Base-by-base conservation (phyloP, 2,329 filamentous ascomycete genomes). In the Macrophomina phaseolina region DNA sequence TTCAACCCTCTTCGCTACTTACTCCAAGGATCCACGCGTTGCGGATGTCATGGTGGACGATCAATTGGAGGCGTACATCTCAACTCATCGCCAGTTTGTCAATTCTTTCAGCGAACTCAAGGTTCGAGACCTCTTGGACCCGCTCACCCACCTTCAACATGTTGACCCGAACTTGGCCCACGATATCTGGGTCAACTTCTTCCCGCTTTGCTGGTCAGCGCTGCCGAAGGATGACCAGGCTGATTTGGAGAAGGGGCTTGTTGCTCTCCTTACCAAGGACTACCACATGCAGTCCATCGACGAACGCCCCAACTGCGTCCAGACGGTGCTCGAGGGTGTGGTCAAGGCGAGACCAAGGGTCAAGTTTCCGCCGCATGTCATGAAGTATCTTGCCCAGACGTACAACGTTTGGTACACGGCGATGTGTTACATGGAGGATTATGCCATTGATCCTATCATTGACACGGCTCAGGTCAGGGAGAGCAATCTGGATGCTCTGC, bases 331-430 rank as follows among this genome's bases (percentile, higher is more conserved):
- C 5, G 92, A 97, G 73, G 95, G 93, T 48, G 91, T 92, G 42
- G 92, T 94, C 14, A 91, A 90, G 73, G 90, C 94, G 1, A 91
- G 87, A 81, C 94, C 95, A 0, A 87, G 92, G 28, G 96, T 95
- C 80, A 97, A 95, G 79, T 89, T 99, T 60, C 95, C 95, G 6
- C 93, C 95, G 0, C 95, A 99, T 74, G 93, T 98, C 45, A 89
- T 99, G 81, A 99, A 99, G 76, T 98, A 94, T 72, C 87, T 96
- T 66, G 94, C 93, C 23, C 92, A 92, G 77, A 97, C 93, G 0
- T 99, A 97, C 76, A 94, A 97, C 78, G 92, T 91, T 0, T 99
- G 95, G 96, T 99, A 99, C 76, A 94, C 93, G n/a, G 92, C 92
- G 14, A 86, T 97, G 28, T 89, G 91, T 14, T 94, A 95, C 73